Base-by-base conservation (phyloP, 108 stramenopile genomes). In the Pseudonitzschia multiseries region DNA sequence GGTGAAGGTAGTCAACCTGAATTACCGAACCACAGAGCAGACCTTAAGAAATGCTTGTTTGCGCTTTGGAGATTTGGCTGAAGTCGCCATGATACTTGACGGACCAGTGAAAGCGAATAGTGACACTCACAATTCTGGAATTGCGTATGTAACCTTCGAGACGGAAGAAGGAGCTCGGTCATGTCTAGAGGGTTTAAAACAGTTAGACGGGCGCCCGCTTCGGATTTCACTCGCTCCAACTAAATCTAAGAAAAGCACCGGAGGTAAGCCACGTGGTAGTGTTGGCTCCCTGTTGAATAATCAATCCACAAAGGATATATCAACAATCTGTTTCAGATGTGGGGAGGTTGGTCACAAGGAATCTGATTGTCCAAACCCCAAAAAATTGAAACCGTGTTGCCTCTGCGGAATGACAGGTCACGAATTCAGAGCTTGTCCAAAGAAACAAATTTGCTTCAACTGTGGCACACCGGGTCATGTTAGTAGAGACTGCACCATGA, bases 381-480 rank as follows among this genome's bases (percentile, higher is more conserved):
- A 67, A 29, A 83, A 86, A 53, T 65, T 69, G 2, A 71, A 63
- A 26, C 85, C 88, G 15, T 95, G 93, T 75, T 54, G 66, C 15
- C 54, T 92, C 12, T 95, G 93, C 84, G 89, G 86, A n/a, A 65
- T 74, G 21, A 40, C 78, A 21, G 83, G 80, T 14, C 91, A 95
- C 71, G 86, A 90, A 13, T 50, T 83, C 21, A 74, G 79, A 42
- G 12, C 22, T 0, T 95, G 93, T 83, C 83, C 86, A 0, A 57
- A 69, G 26, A 72, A 74, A 44, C 57, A 65, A 46, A 72, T 95
- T 48, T 95, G 93, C 72, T 95, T 91, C 81, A 91, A 88, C 59
- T 95, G 93, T 57, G 91, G 91, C 51, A 54, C 82, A 33, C 88
- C 90, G 17, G 93, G 93, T 21, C 93, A 95, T 77, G 77, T 87